phyloP scores from a whole-genome alignment of 78 protist species.

The Pigoraptor vietnamica region DNA sequence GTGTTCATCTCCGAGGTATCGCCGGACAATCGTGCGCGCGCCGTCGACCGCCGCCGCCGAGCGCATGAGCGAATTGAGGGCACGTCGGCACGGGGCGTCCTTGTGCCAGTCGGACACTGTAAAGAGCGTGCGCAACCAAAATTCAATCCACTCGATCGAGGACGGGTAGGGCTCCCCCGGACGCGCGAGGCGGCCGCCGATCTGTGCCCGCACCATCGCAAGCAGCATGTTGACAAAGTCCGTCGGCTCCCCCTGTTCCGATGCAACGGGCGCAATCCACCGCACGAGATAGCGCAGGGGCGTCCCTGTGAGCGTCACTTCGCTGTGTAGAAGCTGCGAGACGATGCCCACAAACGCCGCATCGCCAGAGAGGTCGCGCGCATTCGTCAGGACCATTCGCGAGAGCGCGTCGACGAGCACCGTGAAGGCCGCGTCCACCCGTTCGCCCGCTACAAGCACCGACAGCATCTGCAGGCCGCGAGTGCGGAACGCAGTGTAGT shows the following conservation, averaged over 20 bases:
- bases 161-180: background rate
- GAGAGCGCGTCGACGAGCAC: background rate
- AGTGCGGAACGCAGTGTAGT: background rate
- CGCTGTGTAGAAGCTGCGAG: background rate
- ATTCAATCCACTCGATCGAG: background rate
- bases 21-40: background rate
- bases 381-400: background rate
- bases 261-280: background rate
- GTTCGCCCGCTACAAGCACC: background rate
- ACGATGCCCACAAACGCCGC: background rate
- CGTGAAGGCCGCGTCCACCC: background rate
- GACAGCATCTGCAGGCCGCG: background rate
- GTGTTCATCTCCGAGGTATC: background rate
- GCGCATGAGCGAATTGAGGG: background rate
- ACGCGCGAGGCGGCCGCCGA: background rate
- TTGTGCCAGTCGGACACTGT: background rate
- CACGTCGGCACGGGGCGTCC: background rate
- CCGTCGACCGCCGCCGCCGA: background rate
- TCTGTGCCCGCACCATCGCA: background rate
- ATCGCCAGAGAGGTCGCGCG: background rate
- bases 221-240: background rate
- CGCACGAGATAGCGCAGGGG: background rate
- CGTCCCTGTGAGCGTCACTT: background rate
- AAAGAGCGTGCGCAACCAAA: background rate
- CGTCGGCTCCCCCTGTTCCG: background rate